Evolutionary conservation across 176 grass and related monocot genomes (phyloP).

Genomic region (Dactylis glomerata): DNA sequence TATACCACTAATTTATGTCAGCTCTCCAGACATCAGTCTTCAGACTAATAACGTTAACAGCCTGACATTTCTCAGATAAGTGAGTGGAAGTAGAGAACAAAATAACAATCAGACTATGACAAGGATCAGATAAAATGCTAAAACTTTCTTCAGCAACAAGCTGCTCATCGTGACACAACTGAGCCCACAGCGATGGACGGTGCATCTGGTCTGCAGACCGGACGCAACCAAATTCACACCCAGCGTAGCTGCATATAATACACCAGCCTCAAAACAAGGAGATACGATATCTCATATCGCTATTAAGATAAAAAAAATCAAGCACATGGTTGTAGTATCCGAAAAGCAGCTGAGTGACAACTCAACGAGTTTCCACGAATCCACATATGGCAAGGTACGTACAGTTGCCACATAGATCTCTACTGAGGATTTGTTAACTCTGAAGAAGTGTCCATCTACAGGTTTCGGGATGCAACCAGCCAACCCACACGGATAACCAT

Average conservation of each 20-base stretch:
- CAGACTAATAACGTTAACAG: slow-evolving; percentile 84
- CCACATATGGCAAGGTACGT: not conserved
- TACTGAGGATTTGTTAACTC: too few relatives aligned
- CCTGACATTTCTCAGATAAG: slow-evolving; percentile 78
- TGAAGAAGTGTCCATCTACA: too few relatives aligned
- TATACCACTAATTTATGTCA: slow-evolving; percentile 43
- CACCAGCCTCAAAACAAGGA: not conserved
- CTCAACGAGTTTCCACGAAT: not conserved
- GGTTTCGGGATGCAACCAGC: not conserved
- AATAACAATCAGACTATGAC: slow-evolving; percentile 9
- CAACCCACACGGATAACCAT: not conserved
- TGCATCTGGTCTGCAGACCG: slow-evolving; percentile 46
- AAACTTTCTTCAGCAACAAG: slow-evolving; percentile 24
- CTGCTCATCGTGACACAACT: not conserved
- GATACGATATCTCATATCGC: not conserved
- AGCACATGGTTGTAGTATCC: not conserved
- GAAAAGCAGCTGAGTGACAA: not conserved
- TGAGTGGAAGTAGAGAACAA: slow-evolving; percentile 35
- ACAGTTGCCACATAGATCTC: not conserved
- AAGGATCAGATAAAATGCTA: slow-evolving; percentile 33
- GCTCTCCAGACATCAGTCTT: slow-evolving; percentile 62
- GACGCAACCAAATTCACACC: slow-evolving; percentile 15
- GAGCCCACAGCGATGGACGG: slow-evolving; percentile 43
- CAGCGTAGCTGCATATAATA: slow-evolving; percentile 32
- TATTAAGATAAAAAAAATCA: not conserved